Evolutionary conservation across 148 eudicot species (phyloP), one percentile per base, ranked within the genome.

Genomic region (Silene uniflora): DNA sequence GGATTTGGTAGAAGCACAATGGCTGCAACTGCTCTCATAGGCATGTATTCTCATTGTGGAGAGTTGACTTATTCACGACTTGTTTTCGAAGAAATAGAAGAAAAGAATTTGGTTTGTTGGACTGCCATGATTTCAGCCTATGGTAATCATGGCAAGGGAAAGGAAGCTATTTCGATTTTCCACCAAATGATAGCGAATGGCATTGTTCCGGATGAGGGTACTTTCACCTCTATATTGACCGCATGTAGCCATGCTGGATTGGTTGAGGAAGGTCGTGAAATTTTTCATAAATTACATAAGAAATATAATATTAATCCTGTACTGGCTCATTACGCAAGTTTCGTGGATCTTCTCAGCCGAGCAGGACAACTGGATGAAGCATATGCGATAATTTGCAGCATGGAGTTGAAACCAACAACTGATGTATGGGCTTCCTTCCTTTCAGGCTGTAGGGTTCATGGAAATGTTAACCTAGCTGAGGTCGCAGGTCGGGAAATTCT

Each of bases 161-260:
- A n/a, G n/a, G n/a, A n/a, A n/a, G n/a, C n/a, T n/a, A n/a, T n/a
- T n/a, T n/a, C n/a, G n/a, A n/a, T n/a, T n/a, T n/a, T n/a, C n/a
- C n/a, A n/a, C n/a, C n/a, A n/a, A n/a, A n/a, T n/a, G n/a, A n/a
- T n/a, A n/a, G n/a, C n/a, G n/a, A n/a, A n/a, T n/a, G n/a, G n/a
- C 25, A 64, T 85, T 54, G 22, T 74, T 75, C 84, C 78, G 4
- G 86, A 79, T 22, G 81, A 74, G 62, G 83, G 79, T 62, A 75
- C 74, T 79, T 81, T 83, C 62, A 72, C 81, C n/a, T 61, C 80
- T 54, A 73, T 83, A 77, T 76, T 85, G 67, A 76, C 86, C 66
- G 83, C 86, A 10, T 86, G 88, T 75, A 83, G 83, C 61, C 88
- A 81, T 62, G 76, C 83, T 12, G 88, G 86, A 23, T 77, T 86